phyloP scores from a whole-genome alignment of 1,139 yeast genomes.

The Taphrina deformans region DNA sequence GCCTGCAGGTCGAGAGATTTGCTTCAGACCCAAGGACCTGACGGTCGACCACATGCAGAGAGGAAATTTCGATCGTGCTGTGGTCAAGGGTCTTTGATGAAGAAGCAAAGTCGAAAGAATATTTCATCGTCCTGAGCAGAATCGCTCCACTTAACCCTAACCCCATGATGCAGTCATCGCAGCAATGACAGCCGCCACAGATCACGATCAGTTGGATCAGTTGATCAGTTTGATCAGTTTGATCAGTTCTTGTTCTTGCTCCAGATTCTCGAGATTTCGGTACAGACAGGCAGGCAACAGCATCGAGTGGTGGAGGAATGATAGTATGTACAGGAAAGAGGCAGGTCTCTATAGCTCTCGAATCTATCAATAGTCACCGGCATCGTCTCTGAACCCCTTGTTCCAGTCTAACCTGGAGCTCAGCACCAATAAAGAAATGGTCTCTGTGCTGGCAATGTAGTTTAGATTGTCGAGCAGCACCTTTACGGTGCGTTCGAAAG shows the following conservation, averaged over 20 bases:
- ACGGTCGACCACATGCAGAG: background rate
- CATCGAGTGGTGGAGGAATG: no score
- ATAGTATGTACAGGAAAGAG: no score
- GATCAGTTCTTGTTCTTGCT: no score
- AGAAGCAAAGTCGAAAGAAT: background rate
- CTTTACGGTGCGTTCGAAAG: conserved; percentile 57
- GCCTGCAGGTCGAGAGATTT: background rate
- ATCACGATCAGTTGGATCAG: no score
- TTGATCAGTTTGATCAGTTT: no score
- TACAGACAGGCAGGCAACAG: no score
- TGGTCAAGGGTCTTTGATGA: background rate
- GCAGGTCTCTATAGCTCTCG: no score
- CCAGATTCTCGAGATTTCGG: no score
- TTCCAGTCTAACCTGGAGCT: conserved; percentile 54
- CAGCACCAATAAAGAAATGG: conserved; percentile 57
- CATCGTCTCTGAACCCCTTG: conserved; percentile 32
- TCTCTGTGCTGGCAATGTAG: conserved; percentile 64
- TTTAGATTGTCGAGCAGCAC: conserved; percentile 59
- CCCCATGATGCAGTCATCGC: background rate
- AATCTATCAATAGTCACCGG: conserved; percentile 11
- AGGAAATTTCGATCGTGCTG: background rate
- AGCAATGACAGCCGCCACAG: background rate
- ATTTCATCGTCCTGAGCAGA: background rate
- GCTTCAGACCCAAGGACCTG: background rate
- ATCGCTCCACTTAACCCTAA: background rate